Base-by-base conservation (phyloP, 768 basidiomycete species). In the Neoboletus brunneissimus region DNA sequence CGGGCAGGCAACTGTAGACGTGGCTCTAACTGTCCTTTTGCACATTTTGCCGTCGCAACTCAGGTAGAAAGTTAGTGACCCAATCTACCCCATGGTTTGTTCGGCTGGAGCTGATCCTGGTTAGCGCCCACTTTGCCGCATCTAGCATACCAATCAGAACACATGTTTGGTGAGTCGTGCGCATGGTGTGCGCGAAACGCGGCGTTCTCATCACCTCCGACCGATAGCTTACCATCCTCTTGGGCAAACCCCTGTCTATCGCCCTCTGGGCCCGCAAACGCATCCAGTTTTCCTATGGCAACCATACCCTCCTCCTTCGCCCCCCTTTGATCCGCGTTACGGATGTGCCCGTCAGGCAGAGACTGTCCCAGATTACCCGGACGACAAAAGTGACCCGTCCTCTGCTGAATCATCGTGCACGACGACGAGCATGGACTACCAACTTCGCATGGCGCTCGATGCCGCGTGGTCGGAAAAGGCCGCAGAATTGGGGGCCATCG, bases 301-400 rank as follows among this genome's bases (percentile, higher is more conserved):
- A 64, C 65, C 67, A 74, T 77, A 77, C 58, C 70, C 57, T 52
- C 53, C 64, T 10, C 38, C 56, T 3, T 58, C 57, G 3, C 44
- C 58, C 22, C 57, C 64, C 8, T 54, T 64, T 54, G 61, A 63
- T 60, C 56, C 61, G 16, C 47, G 32, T 20, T 65, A 59, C 37
- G 59, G 55, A 29, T 37, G 37, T 48, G 54, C 41, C 27, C 44
- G 43, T 47, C 59, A 48, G 5, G 31, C 44, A 20, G 62, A 66
- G 32, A 32, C 45, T 12, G 34, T 42, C 5, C 20, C 29, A 35
- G 66, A 70, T 51, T 62, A 58, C 31, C 62, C 60, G 3, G 68
- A 69, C 53, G 66, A 68, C 51, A 62, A 44, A 11, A 64, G 64
- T 22, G 68, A 68, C n/a, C 64, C 66, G 3, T 70, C 62, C 16